phyloP scores from a whole-genome alignment of 2,329 filamentous ascomycete genomes.

The Aspergillus pseudonomiae region DNA sequence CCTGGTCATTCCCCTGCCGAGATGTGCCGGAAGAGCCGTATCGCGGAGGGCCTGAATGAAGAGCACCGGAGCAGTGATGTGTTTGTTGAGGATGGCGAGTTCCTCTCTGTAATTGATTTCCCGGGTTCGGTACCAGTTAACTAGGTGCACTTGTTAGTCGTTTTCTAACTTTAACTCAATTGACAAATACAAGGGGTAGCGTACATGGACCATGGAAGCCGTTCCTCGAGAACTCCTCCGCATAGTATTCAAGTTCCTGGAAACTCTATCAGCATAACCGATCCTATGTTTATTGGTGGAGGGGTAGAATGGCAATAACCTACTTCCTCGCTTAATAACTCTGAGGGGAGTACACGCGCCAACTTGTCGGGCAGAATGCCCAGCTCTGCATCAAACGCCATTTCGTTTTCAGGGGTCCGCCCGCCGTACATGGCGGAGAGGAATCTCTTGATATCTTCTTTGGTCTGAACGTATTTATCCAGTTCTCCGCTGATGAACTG shows the following conservation, averaged over 20 bases:
- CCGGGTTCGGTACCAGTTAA: constrained; percentile 85
- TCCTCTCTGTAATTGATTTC: constrained; percentile 80
- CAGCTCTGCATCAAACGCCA: constrained; percentile 59
- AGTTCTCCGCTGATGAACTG: constrained; percentile 73
- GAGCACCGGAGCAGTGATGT: constrained; percentile 66
- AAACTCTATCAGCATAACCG: constrained; percentile 9
- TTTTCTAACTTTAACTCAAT: background rate
- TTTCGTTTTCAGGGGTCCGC: constrained; percentile 56
- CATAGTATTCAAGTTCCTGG: constrained; percentile 75
- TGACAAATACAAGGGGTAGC: constrained; percentile 20
- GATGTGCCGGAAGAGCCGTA: constrained; percentile 68
- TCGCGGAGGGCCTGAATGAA: constrained; percentile 76
- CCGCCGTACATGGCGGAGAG: constrained; percentile 74
- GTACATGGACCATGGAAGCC: constrained; percentile 74
- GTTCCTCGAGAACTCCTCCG: constrained; percentile 67
- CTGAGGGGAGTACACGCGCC: constrained; percentile 57
- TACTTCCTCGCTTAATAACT: constrained; percentile 65
- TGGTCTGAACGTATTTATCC: constrained; percentile 60
- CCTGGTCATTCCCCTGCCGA: constrained; percentile 73
- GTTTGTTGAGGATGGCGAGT: constrained; percentile 37
- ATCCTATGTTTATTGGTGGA: background rate
- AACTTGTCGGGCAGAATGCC: constrained; percentile 70
- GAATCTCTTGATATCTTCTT: constrained; percentile 68
- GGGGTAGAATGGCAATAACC: constrained; percentile 18
- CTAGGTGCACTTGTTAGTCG: constrained; percentile 22